Evolutionary conservation across 768 basidiomycete species (phyloP), one percentile per base, ranked within the genome.

Genomic region (Mycena polygramma): DNA sequence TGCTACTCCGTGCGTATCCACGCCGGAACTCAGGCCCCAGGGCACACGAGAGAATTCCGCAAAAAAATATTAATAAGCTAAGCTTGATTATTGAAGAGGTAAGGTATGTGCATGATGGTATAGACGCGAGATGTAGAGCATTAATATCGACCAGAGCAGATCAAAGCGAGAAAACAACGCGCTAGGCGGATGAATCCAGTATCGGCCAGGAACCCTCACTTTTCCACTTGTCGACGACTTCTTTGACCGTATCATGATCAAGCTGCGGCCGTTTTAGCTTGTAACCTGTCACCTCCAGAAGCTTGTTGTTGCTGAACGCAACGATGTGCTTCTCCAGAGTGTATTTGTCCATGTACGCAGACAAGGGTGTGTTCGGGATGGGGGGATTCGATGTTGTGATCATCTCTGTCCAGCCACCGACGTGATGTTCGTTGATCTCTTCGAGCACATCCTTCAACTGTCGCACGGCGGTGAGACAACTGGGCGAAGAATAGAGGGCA

Each of bases 341-440:
- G 77, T 88, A 91, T 65, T 87, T 87, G 79, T 94, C 92, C 89
- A 94, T 91, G 79, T 95, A 96, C 0, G 94, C 92, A 22, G 85
- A 88, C 70, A 95, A 80, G 1, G 92, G 93, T 0, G 92, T 90
- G 68, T 92, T 91, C 15, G 86, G 83, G 66, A 94, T 84, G 3
- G 92, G 91, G 30, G 93, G 93, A 46, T 88, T 86, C 43, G 94
- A 92, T 54, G 81, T 88, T 24, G 82, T 81, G 73, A 94, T 86
- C 91, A 96, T 94, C 77, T 93, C 86, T 10, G 90, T 93, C 95
- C 95, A 96, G 14, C 88, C 90, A 61, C 87, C 83, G 39, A 94
- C 92, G 76, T 96, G 94, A 57, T 90, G 88, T 76, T 95, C 94
- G 76, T 95, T 96, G 75, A 94, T 93, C 57, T 94, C 92, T 76